Percentiles rank a stretch among this genome's conserved stretches.
Conservation (phyloP, 2,329 filamentous ascomycete species). For the Chaetomiaceae sp. region DNA sequence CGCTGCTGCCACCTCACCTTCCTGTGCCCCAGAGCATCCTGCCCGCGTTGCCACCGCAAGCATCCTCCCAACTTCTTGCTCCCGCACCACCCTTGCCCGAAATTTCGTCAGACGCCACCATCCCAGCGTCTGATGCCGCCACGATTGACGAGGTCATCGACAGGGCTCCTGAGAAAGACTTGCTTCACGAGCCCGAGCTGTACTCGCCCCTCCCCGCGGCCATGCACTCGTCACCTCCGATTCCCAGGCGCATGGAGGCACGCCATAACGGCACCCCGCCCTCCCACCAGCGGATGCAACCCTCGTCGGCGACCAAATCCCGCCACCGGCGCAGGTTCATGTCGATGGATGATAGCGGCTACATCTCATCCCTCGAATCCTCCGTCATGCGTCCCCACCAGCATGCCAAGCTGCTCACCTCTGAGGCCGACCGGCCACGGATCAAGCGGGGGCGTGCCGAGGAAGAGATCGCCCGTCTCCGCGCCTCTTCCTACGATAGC, state of each 20-base stretch:
- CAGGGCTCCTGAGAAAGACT: constrained; percentile 37
- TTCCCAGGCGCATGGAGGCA: constrained; percentile 52
- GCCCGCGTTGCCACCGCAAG: constrained; percentile 32
- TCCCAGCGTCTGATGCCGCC: constrained; percentile 62
- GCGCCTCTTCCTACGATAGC: constrained; percentile 88
- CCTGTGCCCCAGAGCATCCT: constrained; percentile 34
- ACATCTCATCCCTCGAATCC: constrained; percentile 93
- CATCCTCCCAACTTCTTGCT: constrained; percentile 20
- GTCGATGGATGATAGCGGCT: constrained; percentile 86
- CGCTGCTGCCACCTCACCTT: constrained; percentile 42
- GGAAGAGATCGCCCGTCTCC: constrained; percentile 88
- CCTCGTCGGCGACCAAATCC: constrained; percentile 51
- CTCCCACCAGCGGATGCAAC: constrained; percentile 53
- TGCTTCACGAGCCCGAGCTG: constrained; percentile 42
- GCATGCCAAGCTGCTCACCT: constrained; percentile 60
- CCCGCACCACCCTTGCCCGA: constrained; percentile 38
- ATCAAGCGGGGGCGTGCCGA: constrained; percentile 88
- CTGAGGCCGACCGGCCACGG: constrained; percentile 71
- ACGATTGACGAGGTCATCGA: constrained; percentile 47
- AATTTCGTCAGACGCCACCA: constrained; percentile 70
- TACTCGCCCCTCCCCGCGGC: constrained; percentile 65
- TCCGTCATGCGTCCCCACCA: constrained; percentile 71
- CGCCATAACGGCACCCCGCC: constrained; percentile 72
- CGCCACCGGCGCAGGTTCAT: constrained; percentile 71
- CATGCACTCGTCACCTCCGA: constrained; percentile 87